A percentile compares a stretch with the other conserved stretches of the same genome.
Conservation (phyloP, 176 grass and related monocot genomes). For the Phragmites australis region DNA sequence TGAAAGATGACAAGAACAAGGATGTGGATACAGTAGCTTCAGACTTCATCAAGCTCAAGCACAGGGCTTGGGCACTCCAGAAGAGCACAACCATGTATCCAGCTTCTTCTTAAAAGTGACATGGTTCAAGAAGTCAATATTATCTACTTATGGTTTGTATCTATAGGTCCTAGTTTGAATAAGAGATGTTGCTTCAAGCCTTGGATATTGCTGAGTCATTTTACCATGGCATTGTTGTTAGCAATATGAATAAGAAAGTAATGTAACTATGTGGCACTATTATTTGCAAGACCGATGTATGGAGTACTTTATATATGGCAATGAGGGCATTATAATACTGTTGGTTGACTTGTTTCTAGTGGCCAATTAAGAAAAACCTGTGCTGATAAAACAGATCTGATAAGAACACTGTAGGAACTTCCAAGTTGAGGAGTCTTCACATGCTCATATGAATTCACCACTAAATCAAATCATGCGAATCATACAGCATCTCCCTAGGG, state of each 20-base stretch:
- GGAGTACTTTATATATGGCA: conserved; percentile 16
- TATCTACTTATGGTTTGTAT: conserved; percentile 22
- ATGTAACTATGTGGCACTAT: conserved; percentile 11
- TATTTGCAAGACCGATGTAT: conserved; percentile 17
- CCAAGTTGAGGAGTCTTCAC: not conserved
- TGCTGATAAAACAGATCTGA: not conserved
- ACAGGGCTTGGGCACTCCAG: conserved; percentile 57
- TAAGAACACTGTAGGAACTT: too few relatives aligned
- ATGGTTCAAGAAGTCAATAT: conserved; percentile 11
- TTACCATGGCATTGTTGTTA: conserved; percentile 15
- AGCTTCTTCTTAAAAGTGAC: conserved; percentile 26
- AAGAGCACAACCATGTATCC: conserved; percentile 69
- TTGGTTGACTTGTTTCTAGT: not conserved
- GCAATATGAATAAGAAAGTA: conserved; percentile 33
- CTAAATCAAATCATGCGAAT: not conserved
- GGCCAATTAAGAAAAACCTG: not conserved
- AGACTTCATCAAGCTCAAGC: conserved; percentile 64
- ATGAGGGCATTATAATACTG: not conserved
- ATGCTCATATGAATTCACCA: not conserved
- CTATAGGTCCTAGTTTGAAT: conserved; percentile 37
- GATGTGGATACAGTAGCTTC: conserved; percentile 58
- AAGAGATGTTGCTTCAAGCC: conserved; percentile 26
- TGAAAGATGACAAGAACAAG: conserved; percentile 38
- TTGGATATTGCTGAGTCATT: conserved; percentile 11
- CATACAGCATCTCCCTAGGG: conserved; percentile 9